Evolutionary conservation across 2,329 filamentous ascomycete genomes (phyloP).

Genomic region (Aureobasidium musti): DNA sequence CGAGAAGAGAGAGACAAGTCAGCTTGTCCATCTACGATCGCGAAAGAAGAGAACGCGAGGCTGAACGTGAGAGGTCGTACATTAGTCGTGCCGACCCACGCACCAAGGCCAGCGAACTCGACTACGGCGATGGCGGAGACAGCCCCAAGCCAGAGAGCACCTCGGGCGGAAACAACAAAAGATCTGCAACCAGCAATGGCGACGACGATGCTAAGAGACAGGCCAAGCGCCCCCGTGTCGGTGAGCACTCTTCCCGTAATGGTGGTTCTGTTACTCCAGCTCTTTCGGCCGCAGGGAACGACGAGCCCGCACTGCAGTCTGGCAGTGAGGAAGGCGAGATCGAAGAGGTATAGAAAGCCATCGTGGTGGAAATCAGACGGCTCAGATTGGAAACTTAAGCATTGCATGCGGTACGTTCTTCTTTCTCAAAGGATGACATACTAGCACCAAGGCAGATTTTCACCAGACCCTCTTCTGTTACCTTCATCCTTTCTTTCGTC

Average conservation of each 20-base stretch:
- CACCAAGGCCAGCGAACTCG: constrained; percentile 80
- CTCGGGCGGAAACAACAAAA: constrained; percentile 19
- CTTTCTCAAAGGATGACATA: constrained; percentile 26
- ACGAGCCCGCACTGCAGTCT: constrained; percentile 68
- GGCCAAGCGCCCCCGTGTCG: constrained; percentile 34
- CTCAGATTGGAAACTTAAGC: neutral
- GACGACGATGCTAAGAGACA: constrained; percentile 22
- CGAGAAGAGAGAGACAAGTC: constrained; percentile 40
- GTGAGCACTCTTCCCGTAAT: constrained; percentile 60
- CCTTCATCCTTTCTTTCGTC: neutral
- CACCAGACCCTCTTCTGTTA: neutral
- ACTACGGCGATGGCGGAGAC: constrained; percentile 82
- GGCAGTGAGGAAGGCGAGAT: constrained; percentile 99
- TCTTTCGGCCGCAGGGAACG: constrained; percentile 34
- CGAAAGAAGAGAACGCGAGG: constrained; percentile 83
- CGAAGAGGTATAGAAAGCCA: constrained; percentile 63
- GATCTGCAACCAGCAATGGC: constrained; percentile 4
- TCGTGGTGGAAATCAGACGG: neutral
- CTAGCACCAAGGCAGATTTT: constrained; percentile 25
- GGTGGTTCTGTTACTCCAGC: constrained; percentile 61
- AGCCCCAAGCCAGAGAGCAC: constrained; percentile 51
- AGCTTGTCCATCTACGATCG: constrained; percentile 72
- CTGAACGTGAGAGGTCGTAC: constrained; percentile 85
- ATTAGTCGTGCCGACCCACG: constrained; percentile 77
- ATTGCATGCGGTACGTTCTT: constrained; percentile 27